A percentile compares a stretch with the other conserved stretches of the same genome.
These are phyloP conservation scores for Xylaria sp. DNA, from an alignment of 2,329 filamentous ascomycete genomes.

Conservation along the genomic window DNA sequence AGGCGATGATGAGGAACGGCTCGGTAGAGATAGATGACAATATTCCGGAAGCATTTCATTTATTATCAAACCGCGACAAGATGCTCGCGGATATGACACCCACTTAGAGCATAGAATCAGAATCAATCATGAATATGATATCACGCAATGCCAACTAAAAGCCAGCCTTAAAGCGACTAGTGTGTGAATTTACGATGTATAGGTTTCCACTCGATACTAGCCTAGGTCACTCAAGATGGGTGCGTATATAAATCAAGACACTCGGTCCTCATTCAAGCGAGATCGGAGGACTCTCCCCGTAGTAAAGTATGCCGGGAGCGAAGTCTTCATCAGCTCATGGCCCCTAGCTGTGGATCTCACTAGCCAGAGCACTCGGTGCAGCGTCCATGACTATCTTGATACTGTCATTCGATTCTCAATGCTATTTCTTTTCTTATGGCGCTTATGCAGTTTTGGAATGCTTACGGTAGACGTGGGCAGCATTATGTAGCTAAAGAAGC, in stretches of 20 bases:
- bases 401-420: neutral
- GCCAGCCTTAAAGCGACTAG: neutral
- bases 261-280: neutral
- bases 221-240: neutral
- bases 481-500: neutral
- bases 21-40: conserved; percentile 72
- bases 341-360: neutral
- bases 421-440: neutral
- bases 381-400: too few relatives aligned
- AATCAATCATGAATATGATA: conserved; percentile 5
- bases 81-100: conserved; percentile 1
- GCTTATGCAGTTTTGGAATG: neutral
- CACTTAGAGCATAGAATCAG: conserved; percentile 33
- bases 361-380: too few relatives aligned
- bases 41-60: conserved; percentile 7
- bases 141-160: neutral
- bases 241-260: neutral
- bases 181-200: neutral
- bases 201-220: too few relatives aligned
- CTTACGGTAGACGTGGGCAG: neutral
- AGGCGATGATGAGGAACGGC: conserved; percentile 80
- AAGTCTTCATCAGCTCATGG: neutral
- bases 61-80: conserved; percentile 1
- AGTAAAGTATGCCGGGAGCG: neutral
- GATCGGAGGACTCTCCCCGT: neutral